A percentile compares a stretch with the other conserved stretches of the same genome.
These are phyloP conservation scores for Colletotrichum sp. DNA, from an alignment of 2,329 filamentous ascomycete species.

Conservation along the genomic window DNA sequence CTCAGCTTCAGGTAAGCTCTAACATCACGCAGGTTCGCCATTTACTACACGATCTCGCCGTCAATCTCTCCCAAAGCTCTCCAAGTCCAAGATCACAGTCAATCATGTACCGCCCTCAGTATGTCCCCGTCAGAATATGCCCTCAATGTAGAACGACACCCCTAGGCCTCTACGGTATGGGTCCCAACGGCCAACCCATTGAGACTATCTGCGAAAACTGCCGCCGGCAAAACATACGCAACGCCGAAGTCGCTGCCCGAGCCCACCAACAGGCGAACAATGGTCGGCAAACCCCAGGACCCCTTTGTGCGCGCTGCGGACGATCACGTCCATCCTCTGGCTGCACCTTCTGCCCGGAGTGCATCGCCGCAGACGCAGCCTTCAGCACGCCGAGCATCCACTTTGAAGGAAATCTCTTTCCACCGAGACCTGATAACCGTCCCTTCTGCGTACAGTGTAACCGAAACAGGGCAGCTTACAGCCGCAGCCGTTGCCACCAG, in stretches of 20 bases:
- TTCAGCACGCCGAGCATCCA: neutral
- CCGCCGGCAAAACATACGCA: neutral
- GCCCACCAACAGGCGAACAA: neutral
- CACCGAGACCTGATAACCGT: neutral
- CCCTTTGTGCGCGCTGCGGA: neutral
- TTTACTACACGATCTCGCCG: neutral
- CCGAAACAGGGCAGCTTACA: neutral
- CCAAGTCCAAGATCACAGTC: neutral
- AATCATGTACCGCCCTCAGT: too few relatives aligned
- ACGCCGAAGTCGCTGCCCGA: neutral
- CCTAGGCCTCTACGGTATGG: neutral
- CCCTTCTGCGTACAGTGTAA: neutral
- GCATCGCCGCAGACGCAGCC: neutral
- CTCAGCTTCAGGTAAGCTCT: neutral
- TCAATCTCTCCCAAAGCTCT: neutral
- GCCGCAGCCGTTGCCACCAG: neutral
- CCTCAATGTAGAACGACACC: neutral
- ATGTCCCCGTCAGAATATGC: neutral
- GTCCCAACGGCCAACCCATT: neutral
- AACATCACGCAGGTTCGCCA: neutral
- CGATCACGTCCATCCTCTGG: neutral
- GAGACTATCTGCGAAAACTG: neutral
- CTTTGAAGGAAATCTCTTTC: neutral
- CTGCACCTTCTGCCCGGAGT: neutral
- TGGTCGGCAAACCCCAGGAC: neutral